Base-by-base conservation (phyloP, 768 basidiomycete genomes). In the Tulasnella sp. region DNA sequence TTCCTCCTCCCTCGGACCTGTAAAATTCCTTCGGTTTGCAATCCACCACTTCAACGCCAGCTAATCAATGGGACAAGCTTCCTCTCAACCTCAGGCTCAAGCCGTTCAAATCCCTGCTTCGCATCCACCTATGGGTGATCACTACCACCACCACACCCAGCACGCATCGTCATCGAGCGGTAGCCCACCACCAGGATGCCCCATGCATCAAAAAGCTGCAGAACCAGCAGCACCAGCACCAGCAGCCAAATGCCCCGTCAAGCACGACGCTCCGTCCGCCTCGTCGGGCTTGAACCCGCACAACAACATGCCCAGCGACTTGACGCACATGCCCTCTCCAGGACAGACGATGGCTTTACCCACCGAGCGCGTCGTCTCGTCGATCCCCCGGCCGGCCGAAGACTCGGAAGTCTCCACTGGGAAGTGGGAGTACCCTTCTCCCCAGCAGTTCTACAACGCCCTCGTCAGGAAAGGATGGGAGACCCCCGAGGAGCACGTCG, bases 401-500 rank as follows among this genome's bases (percentile, higher is more conserved):
- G 75, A 76, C 0, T 63, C 71, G 16, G 47, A 40, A 11, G 82
- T 88, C 71, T 76, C 77, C 3, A 78, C 80, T 1, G 79, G 78
- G 12, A 85, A 83, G 62, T 98, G 96, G 96, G 95, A 97, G 78
- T 98, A 98, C 80, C 96, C 96, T 2, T 94, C 91, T 1, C 94
- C 95, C 11, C 96, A 98, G 80, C 95, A 98, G 79, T 98, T 98
- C 78, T 95, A 98, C 80, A 98, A 98, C 80, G 96, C 96, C 0
- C 85, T 99, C 16, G 93, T 93, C 11, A 83, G 94, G 74, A 99
- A 99, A 79, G 97, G 97, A 2, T 94, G 92, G 91, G 95, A 96
- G 80, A 96, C 97, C 1, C 94, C 95, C 0, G 95, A 95, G 80
- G 94, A 98, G 76, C 90, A 94, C 80, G 86, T 98, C 62, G 95